phyloP scores from a whole-genome alignment of 2,329 filamentous ascomycete genomes.

The Penicillium sp. region DNA sequence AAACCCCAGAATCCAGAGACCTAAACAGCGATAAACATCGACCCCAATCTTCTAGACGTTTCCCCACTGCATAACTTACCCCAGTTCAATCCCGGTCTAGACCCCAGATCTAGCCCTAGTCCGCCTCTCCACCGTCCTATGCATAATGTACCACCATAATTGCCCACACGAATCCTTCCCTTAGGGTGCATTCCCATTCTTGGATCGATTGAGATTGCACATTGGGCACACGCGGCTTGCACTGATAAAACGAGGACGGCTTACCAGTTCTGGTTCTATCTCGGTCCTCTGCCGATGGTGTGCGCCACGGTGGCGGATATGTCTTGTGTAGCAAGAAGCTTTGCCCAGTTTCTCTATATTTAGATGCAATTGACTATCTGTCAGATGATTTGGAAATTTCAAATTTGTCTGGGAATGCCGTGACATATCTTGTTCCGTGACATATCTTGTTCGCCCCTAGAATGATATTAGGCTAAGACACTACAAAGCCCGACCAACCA shows the following conservation, averaged over 20 bases:
- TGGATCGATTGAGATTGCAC: not conserved
- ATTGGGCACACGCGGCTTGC: not conserved
- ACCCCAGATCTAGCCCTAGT: not conserved
- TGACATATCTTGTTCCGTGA: too few species aligned
- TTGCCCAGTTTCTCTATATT: not conserved
- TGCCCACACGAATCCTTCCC: not conserved
- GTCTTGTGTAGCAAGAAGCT: not conserved
- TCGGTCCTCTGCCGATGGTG: not conserved
- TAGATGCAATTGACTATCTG: not conserved
- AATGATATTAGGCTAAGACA: not conserved
- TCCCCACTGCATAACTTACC: not conserved
- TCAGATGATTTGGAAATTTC: not conserved
- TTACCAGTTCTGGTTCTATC: not conserved
- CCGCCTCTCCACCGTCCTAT: not conserved
- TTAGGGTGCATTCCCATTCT: not conserved
- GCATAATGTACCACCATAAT: not conserved
- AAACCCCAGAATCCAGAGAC: not conserved
- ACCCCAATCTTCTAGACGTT: constrained; percentile 5
- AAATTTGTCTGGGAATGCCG: not conserved
- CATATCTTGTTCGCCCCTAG: too few species aligned
- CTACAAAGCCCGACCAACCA: not conserved
- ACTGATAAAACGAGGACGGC: not conserved
- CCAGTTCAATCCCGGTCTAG: not conserved
- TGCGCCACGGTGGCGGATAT: not conserved
- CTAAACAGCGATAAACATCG: constrained; percentile 6